These are phyloP conservation scores for Cryptococcus sp. DNA, from an alignment of 1,284 basidiomycete species.

Conservation along the genomic window DNA sequence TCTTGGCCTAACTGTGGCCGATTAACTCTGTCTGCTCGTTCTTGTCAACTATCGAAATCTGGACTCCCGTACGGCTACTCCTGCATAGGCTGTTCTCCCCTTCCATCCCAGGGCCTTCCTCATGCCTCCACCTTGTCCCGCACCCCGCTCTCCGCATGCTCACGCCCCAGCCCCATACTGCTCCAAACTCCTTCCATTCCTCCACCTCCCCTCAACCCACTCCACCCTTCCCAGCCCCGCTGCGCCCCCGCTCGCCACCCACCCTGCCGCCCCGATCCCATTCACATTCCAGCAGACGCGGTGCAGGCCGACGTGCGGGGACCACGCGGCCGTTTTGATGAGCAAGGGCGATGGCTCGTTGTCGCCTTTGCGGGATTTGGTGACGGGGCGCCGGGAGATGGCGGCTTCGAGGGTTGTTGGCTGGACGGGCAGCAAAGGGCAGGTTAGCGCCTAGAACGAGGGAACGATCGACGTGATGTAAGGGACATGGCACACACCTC, in stretches of 20 bases:
- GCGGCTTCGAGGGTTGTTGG: conserved; percentile 18
- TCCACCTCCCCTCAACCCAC: conserved; percentile 61
- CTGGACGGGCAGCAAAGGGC: no score
- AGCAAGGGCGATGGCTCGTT: conserved; percentile 12
- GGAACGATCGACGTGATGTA: no score
- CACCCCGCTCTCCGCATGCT: no score
- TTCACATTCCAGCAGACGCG: conserved; percentile 70
- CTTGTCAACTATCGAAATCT: neutral
- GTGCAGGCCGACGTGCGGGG: conserved; percentile 67
- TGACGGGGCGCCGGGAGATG: conserved; percentile 7
- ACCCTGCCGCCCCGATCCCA: conserved; percentile 61
- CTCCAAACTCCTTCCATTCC: neutral
- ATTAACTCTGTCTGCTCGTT: neutral
- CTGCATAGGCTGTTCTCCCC: no score
- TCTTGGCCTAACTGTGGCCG: no score
- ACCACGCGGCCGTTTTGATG: conserved; percentile 62
- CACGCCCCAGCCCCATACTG: neutral
- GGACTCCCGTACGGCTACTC: no score
- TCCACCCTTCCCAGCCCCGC: conserved; percentile 84
- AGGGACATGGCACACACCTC: no score
- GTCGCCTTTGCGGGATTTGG: conserved; percentile 8
- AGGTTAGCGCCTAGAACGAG: no score
- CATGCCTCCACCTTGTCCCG: no score
- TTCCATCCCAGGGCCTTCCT: no score
- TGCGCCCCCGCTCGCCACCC: conserved; percentile 73